Evolutionary conservation across 768 basidiomycete species (phyloP).

Genomic region (Mrakia hoshinonis): DNA sequence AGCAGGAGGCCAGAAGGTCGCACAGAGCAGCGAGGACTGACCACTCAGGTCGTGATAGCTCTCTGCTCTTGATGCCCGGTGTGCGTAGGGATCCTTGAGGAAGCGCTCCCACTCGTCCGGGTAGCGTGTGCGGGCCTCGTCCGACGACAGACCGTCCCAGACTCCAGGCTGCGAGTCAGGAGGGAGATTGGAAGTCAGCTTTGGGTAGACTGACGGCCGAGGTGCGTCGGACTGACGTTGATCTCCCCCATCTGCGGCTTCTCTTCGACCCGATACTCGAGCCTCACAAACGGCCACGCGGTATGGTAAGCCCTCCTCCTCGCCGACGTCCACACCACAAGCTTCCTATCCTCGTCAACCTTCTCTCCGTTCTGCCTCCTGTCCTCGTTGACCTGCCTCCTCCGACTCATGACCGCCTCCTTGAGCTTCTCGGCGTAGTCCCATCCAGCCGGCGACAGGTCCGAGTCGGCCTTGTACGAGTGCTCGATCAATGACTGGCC

Average conservation of each 20-base stretch:
- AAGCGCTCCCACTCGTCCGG: constrained; percentile 92
- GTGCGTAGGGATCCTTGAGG: constrained; percentile 72
- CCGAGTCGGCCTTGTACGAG: constrained; percentile 96
- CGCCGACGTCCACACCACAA: constrained; percentile 82
- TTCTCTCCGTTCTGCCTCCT: constrained; percentile 48
- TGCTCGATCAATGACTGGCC: constrained; percentile 98
- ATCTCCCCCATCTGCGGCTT: constrained; percentile 97
- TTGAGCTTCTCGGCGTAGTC: constrained; percentile 84
- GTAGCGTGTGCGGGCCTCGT: constrained; percentile 79
- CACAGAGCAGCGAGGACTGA: constrained; percentile 29
- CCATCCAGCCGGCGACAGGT: constrained; percentile 89
- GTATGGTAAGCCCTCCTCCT: constrained; percentile 87
- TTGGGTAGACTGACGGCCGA: neutral
- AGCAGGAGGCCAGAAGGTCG: neutral
- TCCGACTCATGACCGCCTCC: constrained; percentile 77
- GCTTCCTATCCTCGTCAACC: constrained; percentile 43
- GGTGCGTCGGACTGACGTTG: constrained; percentile 60
- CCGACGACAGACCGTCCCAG: constrained; percentile 89
- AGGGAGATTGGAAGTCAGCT: neutral
- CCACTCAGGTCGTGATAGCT: constrained; percentile 79
- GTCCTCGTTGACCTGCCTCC: constrained; percentile 65
- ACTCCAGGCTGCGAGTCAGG: constrained; percentile 43
- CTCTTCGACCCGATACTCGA: constrained; percentile 61
- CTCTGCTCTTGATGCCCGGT: constrained; percentile 53
- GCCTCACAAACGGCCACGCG: constrained; percentile 79